phyloP scores from a whole-genome alignment of 2,329 filamentous ascomycete genomes.

The Aspergillus latus region DNA sequence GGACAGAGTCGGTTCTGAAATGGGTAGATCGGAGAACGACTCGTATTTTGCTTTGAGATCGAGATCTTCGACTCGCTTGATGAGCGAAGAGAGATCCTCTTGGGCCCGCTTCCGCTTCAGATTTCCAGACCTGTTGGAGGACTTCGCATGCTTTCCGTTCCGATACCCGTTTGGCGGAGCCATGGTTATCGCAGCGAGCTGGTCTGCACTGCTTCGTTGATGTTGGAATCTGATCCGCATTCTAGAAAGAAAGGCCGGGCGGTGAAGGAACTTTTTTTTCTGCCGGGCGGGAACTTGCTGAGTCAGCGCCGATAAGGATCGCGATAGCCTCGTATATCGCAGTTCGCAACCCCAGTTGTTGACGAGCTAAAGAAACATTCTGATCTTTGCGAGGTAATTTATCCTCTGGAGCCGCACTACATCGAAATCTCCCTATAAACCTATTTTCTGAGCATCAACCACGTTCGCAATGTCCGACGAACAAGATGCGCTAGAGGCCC shows the following conservation, averaged over 20 bases:
- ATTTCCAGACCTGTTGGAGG: constrained; percentile 28
- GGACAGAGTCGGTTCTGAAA: constrained; percentile 74
- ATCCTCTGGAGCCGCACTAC: no score
- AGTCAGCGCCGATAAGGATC: constrained; percentile 39
- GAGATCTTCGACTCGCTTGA: constrained; percentile 46
- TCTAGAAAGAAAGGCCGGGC: constrained; percentile 19
- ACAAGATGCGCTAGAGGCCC: constrained; percentile 72
- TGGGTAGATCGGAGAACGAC: constrained; percentile 78
- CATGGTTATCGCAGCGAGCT: constrained; percentile 27
- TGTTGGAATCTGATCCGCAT: background rate
- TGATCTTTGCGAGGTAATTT: no score
- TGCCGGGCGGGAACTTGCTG: constrained; percentile 25
- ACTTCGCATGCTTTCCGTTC: constrained; percentile 31
- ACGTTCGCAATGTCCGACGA: constrained; percentile 59
- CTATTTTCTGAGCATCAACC: background rate
- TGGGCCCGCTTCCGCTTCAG: constrained; percentile 50
- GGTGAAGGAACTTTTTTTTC: constrained; percentile 33
- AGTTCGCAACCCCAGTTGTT: background rate
- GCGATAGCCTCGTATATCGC: background rate
- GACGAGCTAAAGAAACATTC: no score
- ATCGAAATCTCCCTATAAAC: no score
- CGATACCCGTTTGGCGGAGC: constrained; percentile 30
- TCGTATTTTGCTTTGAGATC: constrained; percentile 54
- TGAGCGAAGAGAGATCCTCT: constrained; percentile 44
- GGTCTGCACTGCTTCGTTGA: background rate